These are phyloP conservation scores for Eragrostis curvula DNA, from an alignment of 176 grass and related monocot genomes.

Conservation along the genomic window DNA sequence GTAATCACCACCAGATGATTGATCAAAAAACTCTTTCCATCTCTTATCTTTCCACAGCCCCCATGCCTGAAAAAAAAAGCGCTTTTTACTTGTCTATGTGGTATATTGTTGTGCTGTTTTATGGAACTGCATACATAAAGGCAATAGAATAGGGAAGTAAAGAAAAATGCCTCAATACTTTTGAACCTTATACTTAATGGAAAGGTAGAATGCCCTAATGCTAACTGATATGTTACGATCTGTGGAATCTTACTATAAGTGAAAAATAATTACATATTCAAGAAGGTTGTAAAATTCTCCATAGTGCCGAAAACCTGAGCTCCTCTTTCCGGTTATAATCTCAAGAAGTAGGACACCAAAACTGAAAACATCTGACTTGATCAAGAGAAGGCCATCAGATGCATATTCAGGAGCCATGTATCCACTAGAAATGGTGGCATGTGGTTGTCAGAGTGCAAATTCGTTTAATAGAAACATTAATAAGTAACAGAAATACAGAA, in stretches of 20 bases:
- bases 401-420: slow-evolving; percentile 80
- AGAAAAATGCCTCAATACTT: not conserved
- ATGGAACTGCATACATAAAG: not conserved
- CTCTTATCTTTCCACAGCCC: slow-evolving; percentile 38
- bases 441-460: slow-evolving; percentile 31
- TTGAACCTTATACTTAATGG: too few species aligned
- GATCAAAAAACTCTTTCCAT: slow-evolving; percentile 41
- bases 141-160: slow-evolving; percentile 3
- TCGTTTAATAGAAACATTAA: slow-evolving; percentile 28
- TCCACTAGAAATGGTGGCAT: slow-evolving; percentile 46
- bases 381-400: slow-evolving; percentile 53
- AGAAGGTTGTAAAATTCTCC: slow-evolving; percentile 53
- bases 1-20: slow-evolving; percentile 51
- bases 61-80: slow-evolving; percentile 45
- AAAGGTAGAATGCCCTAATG: too few species aligned
- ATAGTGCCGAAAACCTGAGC: slow-evolving; percentile 41
- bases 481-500: not conserved
- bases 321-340: slow-evolving; percentile 59
- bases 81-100: not conserved
- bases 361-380: slow-evolving; percentile 74
- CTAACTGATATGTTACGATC: not conserved
- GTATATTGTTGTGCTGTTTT: slow-evolving; percentile 10
- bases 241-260: not conserved
- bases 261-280: slow-evolving; percentile 42
- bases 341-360: slow-evolving; percentile 65